These are phyloP conservation scores for Steccherinum ochraceum DNA, from an alignment of 768 basidiomycete genomes.

Conservation along the genomic window DNA sequence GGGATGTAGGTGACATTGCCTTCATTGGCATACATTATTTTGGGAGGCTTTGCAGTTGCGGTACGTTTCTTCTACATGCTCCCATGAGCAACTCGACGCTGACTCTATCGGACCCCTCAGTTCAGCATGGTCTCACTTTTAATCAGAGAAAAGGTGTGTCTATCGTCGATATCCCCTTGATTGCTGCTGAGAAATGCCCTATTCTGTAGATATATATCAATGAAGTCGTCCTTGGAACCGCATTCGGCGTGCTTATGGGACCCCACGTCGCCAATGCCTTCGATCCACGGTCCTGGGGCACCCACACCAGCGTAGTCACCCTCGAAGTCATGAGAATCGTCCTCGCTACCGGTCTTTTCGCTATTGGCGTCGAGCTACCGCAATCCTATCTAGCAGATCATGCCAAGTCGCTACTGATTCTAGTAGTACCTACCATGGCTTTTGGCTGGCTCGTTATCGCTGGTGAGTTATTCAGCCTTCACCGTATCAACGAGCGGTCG, in stretches of 20 bases:
- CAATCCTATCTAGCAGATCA: slow-evolving; percentile 78
- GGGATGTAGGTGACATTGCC: slow-evolving; percentile 41
- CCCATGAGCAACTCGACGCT: not conserved
- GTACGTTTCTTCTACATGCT: slow-evolving; percentile 24
- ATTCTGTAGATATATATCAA: slow-evolving; percentile 68
- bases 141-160: slow-evolving; percentile 68
- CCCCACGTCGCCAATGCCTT: slow-evolving; percentile 69
- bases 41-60: slow-evolving; percentile 51
- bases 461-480: slow-evolving; percentile 30
- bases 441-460: slow-evolving; percentile 78
- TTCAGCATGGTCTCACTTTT: slow-evolving; percentile 82
- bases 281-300: slow-evolving; percentile 71
- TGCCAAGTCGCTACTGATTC: slow-evolving; percentile 57
- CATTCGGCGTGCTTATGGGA: slow-evolving; percentile 58
- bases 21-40: slow-evolving; percentile 52
- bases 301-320: slow-evolving; percentile 52
- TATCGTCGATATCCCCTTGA: not conserved
- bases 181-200: not conserved
- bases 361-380: slow-evolving; percentile 92
- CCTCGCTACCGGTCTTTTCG: slow-evolving; percentile 88
- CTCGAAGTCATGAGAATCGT: slow-evolving; percentile 84
- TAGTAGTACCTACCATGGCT: slow-evolving; percentile 83
- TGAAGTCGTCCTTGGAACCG: slow-evolving; percentile 89
- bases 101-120: slow-evolving; percentile 28
- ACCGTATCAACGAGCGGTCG: no score